Evolutionary conservation across 352 stramenopile species (phyloP).

Genomic region (Phytopythium oedochilum): DNA sequence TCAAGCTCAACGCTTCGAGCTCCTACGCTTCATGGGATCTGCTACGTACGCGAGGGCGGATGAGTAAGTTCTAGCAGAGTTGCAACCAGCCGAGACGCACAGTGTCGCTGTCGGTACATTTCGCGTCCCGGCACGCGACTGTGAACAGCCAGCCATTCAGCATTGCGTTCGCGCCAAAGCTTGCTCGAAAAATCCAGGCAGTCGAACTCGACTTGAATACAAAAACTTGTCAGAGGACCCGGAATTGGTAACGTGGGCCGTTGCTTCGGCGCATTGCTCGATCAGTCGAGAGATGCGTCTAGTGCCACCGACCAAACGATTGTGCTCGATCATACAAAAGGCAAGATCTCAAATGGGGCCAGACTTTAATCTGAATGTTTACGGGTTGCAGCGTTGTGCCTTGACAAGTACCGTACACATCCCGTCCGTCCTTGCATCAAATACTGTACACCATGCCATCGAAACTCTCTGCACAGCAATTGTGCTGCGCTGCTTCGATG

Average conservation of each 20-base stretch:
- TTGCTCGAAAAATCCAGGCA: constrained; percentile 1
- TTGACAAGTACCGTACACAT: too few relatives aligned
- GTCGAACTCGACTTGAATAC: not conserved
- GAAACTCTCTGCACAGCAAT: not conserved
- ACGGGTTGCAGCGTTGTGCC: too few relatives aligned
- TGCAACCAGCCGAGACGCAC: too few relatives aligned
- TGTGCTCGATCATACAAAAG: not conserved
- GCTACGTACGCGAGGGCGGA: too few relatives aligned
- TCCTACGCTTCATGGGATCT: too few relatives aligned
- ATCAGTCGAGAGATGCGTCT: not conserved
- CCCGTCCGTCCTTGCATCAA: too few relatives aligned
- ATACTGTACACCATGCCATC: not conserved
- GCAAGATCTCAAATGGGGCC: not conserved
- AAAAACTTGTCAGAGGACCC: not conserved
- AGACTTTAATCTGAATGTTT: not conserved
- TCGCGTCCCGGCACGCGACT: not conserved
- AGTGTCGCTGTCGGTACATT: too few relatives aligned
- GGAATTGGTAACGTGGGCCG: not conserved
- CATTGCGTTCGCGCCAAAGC: too few relatives aligned
- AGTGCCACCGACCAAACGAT: not conserved
- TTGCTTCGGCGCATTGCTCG: not conserved
- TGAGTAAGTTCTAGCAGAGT: too few relatives aligned
- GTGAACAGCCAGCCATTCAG: too few relatives aligned
- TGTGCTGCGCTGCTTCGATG: not conserved
- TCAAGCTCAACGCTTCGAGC: too few relatives aligned